Evolutionary conservation across 768 basidiomycete species (phyloP), one percentile per base, ranked within the genome.

Genomic region (Pulveroboletus frians): DNA sequence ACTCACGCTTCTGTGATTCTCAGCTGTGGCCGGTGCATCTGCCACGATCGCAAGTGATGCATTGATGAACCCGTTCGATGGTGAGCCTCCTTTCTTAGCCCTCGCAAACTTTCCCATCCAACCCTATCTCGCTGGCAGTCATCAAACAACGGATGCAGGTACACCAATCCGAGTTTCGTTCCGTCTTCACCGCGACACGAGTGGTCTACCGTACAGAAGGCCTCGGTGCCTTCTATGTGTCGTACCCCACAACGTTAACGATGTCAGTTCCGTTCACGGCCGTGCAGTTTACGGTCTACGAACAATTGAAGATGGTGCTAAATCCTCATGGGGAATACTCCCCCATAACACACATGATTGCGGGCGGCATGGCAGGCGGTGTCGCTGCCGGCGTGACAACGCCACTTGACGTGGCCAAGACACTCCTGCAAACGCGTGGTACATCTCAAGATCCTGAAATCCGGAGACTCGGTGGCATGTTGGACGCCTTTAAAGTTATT

Each of bases 111-210:
- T 40, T 48, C 43, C 43, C 42, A 50, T 54, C 52, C 47, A 52
- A 53, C 46, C 37, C 46, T 56, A 48, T 21, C 26, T 50, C 58
- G n/a, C 55, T 52, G 57, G 43, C 67, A 97, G 95, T 99, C 60
- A 91, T 99, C 74, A 99, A 99, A 72, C 96, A 99, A 74, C 84
- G 96, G 44, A 97, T 99, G 96, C 96, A 99, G 70, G 76, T 98
- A 49, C 93, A 94, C 72, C 83, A 88, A 63, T 98, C 96, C 4
- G 76, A 87, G 66, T 93, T 92, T 69, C 85, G 85, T 39, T 91
- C 89, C 32, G 90, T 94, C 37, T 71, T 85, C 56, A 79, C 81
- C n/a, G 93, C 92, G 58, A 91, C 93, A 49, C 78, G 78, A 20
- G 83, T 84, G 11, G 88, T 99, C 44, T 92, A 92, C 70, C 78